Percentiles rank a stretch among this genome's conserved stretches.
Evolutionary conservation across 2,329 filamentous ascomycete species (phyloP).

Genomic region (Exophiala dermatitidis): DNA sequence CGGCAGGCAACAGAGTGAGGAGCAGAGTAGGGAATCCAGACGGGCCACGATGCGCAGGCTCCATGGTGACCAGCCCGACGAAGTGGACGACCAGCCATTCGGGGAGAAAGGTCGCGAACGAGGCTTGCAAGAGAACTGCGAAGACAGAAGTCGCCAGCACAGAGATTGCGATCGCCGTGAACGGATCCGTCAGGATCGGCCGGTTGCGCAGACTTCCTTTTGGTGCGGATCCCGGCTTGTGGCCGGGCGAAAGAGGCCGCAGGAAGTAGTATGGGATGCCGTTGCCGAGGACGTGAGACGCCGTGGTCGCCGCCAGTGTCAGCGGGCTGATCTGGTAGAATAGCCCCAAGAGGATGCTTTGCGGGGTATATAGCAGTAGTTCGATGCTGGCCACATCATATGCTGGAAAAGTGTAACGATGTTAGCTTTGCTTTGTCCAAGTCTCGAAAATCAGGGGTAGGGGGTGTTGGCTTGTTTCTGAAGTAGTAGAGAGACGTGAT

Average conservation of each 20-base stretch:
- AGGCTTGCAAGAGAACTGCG: constrained; percentile 61
- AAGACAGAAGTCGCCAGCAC: constrained; percentile 67
- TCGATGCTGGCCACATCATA: constrained; percentile 60
- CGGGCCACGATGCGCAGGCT: constrained; percentile 58
- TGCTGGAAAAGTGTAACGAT: constrained; percentile 36
- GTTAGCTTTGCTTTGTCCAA: too few species aligned
- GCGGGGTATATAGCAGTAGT: constrained; percentile 66
- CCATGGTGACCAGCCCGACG: constrained; percentile 60
- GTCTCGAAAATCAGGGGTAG: too few species aligned
- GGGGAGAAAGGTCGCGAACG: constrained; percentile 65
- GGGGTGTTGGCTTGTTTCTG: too few species aligned
- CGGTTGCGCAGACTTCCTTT: constrained; percentile 48
- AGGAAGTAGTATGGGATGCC: constrained; percentile 69
- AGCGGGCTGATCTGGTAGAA: constrained; percentile 66
- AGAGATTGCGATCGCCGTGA: constrained; percentile 58
- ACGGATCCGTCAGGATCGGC: constrained; percentile 57
- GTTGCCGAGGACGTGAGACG: constrained; percentile 61
- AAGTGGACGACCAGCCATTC: constrained; percentile 68
- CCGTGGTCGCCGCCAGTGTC: constrained; percentile 55
- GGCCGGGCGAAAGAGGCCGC: constrained; percentile 58
- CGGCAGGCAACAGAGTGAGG: constrained; percentile 57
- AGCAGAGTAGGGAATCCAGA: constrained; percentile 42
- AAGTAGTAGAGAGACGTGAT: not conserved
- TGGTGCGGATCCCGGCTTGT: constrained; percentile 47
- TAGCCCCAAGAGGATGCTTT: constrained; percentile 64